Evolutionary conservation across 208 protist species (phyloP).

Genomic region (Tritrichomonas foetus): DNA sequence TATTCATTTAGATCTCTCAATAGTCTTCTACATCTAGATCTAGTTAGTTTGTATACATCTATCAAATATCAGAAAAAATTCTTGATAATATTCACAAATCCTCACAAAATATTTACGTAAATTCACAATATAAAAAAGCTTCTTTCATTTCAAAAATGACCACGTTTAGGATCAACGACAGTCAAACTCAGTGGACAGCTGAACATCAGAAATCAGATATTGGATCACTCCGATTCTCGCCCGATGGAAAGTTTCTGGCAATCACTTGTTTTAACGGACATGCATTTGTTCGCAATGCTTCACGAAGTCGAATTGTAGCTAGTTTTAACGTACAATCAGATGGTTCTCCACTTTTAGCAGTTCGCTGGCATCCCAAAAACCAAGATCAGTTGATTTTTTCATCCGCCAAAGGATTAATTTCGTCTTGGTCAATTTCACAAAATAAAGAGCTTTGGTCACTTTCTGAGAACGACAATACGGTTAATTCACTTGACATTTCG

Average conservation of each 20-base stretch:
- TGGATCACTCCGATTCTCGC: not conserved
- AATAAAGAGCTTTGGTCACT: not conserved
- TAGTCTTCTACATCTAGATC: too few relatives aligned
- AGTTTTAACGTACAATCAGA: not conserved
- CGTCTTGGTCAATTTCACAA: not conserved
- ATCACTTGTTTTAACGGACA: not conserved
- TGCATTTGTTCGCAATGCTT: not conserved
- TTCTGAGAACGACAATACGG: not conserved
- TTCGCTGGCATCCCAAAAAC: not conserved
- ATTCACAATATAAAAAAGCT: too few relatives aligned
- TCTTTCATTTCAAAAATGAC: too few relatives aligned
- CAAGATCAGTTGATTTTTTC: not conserved
- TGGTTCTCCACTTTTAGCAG: not conserved
- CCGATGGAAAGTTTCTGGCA: not conserved
- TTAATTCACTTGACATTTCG: not conserved
- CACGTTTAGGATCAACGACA: too few relatives aligned
- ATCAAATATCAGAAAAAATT: too few relatives aligned
- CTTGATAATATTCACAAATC: too few relatives aligned
- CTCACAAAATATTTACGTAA: too few relatives aligned
- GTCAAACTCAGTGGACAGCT: not conserved
- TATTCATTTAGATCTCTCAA: too few relatives aligned
- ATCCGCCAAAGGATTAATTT: not conserved
- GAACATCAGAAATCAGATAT: slow-evolving; percentile 1
- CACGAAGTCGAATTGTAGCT: not conserved
- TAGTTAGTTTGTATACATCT: too few relatives aligned